Conservation (phyloP, 2,329 filamentous ascomycete species). For the Microdochium nivale region DNA sequence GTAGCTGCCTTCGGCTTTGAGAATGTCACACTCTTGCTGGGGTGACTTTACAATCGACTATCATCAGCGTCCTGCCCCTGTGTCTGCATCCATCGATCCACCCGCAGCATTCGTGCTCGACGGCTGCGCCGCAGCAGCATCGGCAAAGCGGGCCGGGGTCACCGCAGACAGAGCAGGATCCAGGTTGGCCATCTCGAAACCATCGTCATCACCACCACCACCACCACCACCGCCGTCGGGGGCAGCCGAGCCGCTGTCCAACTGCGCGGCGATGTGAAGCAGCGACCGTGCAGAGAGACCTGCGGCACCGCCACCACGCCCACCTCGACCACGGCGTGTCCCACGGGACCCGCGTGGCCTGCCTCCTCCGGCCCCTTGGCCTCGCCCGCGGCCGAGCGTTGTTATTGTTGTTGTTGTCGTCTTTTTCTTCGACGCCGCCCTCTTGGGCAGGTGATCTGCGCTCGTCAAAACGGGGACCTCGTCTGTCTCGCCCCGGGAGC, state of each 20-base stretch:
- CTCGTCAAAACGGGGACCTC: conserved; percentile 43
- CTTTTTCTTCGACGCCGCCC: background rate
- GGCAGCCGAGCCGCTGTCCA: background rate
- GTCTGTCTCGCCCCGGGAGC: conserved; percentile 54
- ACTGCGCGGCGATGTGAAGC: background rate
- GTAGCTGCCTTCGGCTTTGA: no score
- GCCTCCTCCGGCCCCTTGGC: background rate
- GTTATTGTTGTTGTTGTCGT: no score
- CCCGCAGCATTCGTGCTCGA: no score
- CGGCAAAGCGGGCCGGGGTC: no score
- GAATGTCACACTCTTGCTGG: no score
- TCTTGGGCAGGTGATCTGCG: background rate
- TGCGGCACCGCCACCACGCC: background rate
- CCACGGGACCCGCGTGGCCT: background rate
- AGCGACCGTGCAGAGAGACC: background rate
- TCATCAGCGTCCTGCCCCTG: no score
- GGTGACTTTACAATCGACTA: no score
- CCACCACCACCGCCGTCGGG: background rate
- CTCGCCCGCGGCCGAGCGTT: background rate
- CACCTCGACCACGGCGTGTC: background rate
- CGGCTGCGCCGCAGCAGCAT: no score
- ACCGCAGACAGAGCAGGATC: no score
- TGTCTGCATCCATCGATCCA: no score
- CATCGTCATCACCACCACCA: background rate
- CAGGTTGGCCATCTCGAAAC: no score